Evolutionary conservation across 345 rosid genomes (phyloP), one percentile per base, ranked within the genome.

Genomic region (Lepidium aucheri): DNA sequence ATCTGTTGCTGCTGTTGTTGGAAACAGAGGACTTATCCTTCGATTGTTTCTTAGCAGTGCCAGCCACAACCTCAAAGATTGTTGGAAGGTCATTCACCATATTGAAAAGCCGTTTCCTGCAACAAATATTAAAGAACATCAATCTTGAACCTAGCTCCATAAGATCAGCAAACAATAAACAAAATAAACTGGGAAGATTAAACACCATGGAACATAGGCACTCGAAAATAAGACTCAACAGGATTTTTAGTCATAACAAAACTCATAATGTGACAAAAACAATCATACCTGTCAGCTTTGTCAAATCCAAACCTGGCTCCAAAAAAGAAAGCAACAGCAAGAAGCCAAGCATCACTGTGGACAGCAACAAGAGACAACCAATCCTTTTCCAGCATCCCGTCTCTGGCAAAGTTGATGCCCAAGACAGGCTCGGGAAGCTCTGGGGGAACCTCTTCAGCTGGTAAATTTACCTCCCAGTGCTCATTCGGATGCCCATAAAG

Each of bases 361-460:
- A 68, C 74, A 50, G 78, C 78, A 74, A 91, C 96, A 70, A 91
- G 79, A 43, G 95, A 84, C 70, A 92, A 24, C 97, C 98, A 92
- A 70, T 92, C 93, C 73, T 87, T 89, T 59, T 84, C 91, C 39
- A 63, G 84, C 98, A 89, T 89, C 54, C 98, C 97, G 70, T 89
- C 95, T 74, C 97, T 82, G 35, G 97, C 98, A 70, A 92, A 92
- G 81, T 92, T 92, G 76, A 92, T 92, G 41, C 98, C 98, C 47
- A 89, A 72, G 30, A 90, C 97, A 39, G 98, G 98, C 75, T 92
- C 98, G 1, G 98, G 98, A 44, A 92, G 89, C 74, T 92, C 95
- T 0, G 96, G 90, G 30, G 98, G 98, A 70, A 92, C 96, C 75
- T 91, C 96, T 78, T 91, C 97, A 40, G 92, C 96, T 45, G 98